Evolutionary conservation across 2,329 filamentous ascomycete species (phyloP).

Genomic region (Paradendryphiella salina): DNA sequence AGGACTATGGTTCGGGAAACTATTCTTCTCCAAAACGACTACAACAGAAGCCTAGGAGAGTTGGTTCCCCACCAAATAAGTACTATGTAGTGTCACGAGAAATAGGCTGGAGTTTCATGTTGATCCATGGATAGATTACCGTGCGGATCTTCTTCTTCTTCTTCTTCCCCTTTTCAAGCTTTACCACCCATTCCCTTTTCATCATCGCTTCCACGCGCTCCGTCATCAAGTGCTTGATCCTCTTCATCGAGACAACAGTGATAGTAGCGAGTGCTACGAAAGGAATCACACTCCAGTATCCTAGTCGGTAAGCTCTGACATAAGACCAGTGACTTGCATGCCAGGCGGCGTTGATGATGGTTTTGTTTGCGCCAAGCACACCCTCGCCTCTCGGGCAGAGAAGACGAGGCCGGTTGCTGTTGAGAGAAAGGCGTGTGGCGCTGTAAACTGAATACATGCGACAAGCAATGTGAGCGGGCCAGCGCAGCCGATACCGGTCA

Average conservation of each 20-base stretch:
- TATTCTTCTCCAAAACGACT: too few species aligned
- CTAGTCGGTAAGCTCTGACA: conserved; percentile 35
- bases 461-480: conserved; percentile 41
- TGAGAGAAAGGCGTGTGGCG: conserved; percentile 36
- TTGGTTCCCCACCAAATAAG: too few species aligned
- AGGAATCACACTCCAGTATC: conserved; percentile 39
- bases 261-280: conserved; percentile 36
- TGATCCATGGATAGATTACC: background rate
- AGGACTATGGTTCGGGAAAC: too few species aligned
- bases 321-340: conserved; percentile 37
- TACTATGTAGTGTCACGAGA: too few species aligned
- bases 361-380: conserved; percentile 21
- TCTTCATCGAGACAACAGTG: conserved; percentile 32
- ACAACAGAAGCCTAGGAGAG: too few species aligned
- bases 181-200: conserved; percentile 15
- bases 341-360: conserved; percentile 28
- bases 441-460: conserved; percentile 39
- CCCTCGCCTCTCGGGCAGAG: conserved; percentile 27
- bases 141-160: background rate
- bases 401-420: conserved; percentile 42
- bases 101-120: too few species aligned
- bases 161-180: background rate
- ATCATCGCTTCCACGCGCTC: conserved; percentile 25
- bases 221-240: conserved; percentile 36
- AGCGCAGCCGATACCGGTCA: conserved; percentile 34